These are phyloP conservation scores for Kodamaea laetipori DNA, from an alignment of 805 yeast genomes.

Conservation along the genomic window DNA sequence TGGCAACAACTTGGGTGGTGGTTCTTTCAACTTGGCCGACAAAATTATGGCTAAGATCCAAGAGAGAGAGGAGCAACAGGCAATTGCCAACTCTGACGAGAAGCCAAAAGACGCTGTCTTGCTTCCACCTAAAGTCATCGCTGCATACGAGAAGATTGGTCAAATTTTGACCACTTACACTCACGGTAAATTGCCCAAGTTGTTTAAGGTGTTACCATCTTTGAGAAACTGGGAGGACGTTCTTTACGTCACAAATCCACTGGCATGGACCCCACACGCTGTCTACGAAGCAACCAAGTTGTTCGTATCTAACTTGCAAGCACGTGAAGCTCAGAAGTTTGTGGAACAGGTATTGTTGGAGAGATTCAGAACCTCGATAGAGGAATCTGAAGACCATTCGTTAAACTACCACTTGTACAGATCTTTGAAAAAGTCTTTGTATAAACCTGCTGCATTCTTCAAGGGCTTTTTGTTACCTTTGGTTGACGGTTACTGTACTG, in stretches of 20 bases:
- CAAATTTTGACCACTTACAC: slow-evolving; percentile 83
- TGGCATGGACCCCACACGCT: slow-evolving; percentile 92
- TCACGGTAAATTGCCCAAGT: slow-evolving; percentile 95
- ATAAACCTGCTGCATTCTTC: slow-evolving; percentile 97
- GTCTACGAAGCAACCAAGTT: slow-evolving; percentile 92
- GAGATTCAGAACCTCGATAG: slow-evolving; percentile 70
- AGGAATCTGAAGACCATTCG: slow-evolving; percentile 70
- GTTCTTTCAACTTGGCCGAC: slow-evolving; percentile 77
- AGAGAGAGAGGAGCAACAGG: slow-evolving; percentile 56
- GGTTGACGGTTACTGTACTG: slow-evolving; percentile 83
- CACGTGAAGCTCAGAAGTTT: slow-evolving; percentile 86
- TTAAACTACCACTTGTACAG: slow-evolving; percentile 92
- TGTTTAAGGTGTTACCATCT: slow-evolving; percentile 92
- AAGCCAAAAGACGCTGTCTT: slow-evolving; percentile 63
- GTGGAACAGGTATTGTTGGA: slow-evolving; percentile 68
- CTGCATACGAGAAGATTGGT: slow-evolving; percentile 92
- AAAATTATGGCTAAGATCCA: slow-evolving; percentile 88
- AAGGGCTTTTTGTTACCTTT: slow-evolving; percentile 93
- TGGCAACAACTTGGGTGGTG: slow-evolving; percentile 27
- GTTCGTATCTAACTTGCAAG: slow-evolving; percentile 85
- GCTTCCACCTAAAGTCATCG: slow-evolving; percentile 94
- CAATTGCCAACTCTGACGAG: slow-evolving; percentile 2
- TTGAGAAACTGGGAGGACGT: slow-evolving; percentile 95
- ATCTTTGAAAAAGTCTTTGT: slow-evolving; percentile 86
- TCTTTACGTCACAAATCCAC: slow-evolving; percentile 89